Evolutionary conservation across 306 rosid species (phyloP), one percentile per base, ranked within the genome.

Genomic region (Alnus glutinosa): DNA sequence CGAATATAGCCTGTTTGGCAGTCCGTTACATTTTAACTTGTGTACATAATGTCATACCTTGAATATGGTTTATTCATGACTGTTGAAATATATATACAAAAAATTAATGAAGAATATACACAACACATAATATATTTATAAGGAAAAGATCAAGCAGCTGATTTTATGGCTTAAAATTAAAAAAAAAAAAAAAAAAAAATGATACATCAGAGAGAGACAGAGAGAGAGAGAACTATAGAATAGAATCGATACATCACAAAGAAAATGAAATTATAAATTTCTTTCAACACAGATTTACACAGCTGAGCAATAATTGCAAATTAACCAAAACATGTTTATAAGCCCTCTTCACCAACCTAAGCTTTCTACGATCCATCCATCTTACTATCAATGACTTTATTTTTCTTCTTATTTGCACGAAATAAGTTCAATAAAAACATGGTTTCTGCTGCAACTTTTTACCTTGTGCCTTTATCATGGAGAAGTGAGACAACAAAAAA

Each of bases 221-320:
- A 23, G 28, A 23, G 28, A 23, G 28, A 23, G 28, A 23, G 28
- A 23, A n/a, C n/a, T n/a, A n/a, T 55, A 55, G 11, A 55, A 55
- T 1, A 55, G 3, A 55, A 55, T 5, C 23, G 66, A 58, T 9
- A 19, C 15, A 1, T 9, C 66, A 58, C 15, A 37, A 71, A 70
- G 57, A 74, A 83, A 49, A 44, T 15, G 71, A 78, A 78, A 67
- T 46, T 75, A 77, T 75, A 57, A 57, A 49, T 36, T 64, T 23
- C 37, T 73, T 74, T 77, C 50, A 59, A 48, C 77, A 73, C 36
- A 59, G 63, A 88, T 85, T 81, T 90, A 87, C 93, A 92, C 67
- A 83, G 83, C 72, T 50, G 88, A 85, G 91, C 77, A 82, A 74
- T 74, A 71, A 28, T 75, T 76, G 74, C 79, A 81, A 55, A 70